Evolutionary conservation across 2,329 filamentous ascomycete species (phyloP), one percentile per base, ranked within the genome.

Genomic region (Microdochium nivale): DNA sequence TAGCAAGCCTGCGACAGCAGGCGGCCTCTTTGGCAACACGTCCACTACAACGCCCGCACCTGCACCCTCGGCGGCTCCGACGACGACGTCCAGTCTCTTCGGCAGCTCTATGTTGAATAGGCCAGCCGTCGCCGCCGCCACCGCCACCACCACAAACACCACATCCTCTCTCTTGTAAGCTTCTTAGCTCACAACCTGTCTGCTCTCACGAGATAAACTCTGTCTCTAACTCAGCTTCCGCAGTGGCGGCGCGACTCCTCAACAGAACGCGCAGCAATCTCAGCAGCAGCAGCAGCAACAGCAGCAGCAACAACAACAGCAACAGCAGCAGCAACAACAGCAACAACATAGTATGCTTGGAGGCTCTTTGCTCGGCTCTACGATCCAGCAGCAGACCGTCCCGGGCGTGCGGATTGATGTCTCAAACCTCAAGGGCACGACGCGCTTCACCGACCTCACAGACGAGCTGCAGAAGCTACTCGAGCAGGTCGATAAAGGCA

Each of bases 371-470:
- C 61, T 81, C 65, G 77, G 77, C 52, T 77, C 79, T 58, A 67
- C 72, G 55, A 62, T 61, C 51, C 71, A 75, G 49, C 76, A 79
- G 56, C 77, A 79, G 58, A 76, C 73, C 14, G 77, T 84, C 16
- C 83, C 86, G 0, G 88, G 87, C 19, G 86, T 90, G 19, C 85
- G 87, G 61, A 87, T 95, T 60, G 88, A 94, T 67, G 70, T 88
- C 50, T 81, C 81, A 59, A 88, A 88, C 63, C 75, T 97, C 54
- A 83, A 90, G 50, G 86, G 87, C 16, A 95, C 91, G 0, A 96
- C 90, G 3, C 88, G 94, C 55, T 96, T 94, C 73, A 89, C 90
- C 64, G 92, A 96, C 67, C 84, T 96, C 25, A 83, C 88, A 54
- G 87, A 92, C 58, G 83, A 88, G 27, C 75, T 96, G 16, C 90